Base-by-base conservation (phyloP, 495 filamentous ascomycete species). In the Aspergillus sparsus region DNA sequence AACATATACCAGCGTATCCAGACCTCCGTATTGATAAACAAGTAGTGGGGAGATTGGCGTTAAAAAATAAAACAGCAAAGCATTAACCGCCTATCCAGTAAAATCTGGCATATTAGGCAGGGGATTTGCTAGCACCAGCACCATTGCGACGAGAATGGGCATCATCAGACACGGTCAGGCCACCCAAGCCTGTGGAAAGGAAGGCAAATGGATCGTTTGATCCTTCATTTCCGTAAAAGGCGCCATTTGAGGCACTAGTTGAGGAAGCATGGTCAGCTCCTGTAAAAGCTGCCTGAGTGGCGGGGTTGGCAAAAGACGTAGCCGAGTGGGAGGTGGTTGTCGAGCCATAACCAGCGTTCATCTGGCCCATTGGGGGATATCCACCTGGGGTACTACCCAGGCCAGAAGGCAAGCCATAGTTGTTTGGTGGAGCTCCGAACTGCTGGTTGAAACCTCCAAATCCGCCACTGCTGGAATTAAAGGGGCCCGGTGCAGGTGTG, bases 271-370 rank as follows among this genome's bases (percentile, higher is more conserved):
- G 92, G 67, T 88, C 86, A 35, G 91, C 93, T 16, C 89, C 90
- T 56, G 89, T 87, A 77, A 97, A 97, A 16, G 92, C 93, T 13
- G 91, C 90, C 79, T 97, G 93, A 34, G 90, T 88, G 46, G 91
- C 90, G 35, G 94, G 89, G 76, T 93, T 95, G 69, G 96, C 93
- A 66, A 98, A 98, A 2, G 92, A 89, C 36, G 90, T 88, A 44
- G 89, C 88, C 52, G 92, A 94, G 71, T 91, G 89, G 33, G 88
- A 85, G 52, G 88, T 85, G 64, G 71, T 75, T 49, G 74, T 70
- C 6, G 87, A 88, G 32, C 86, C 85, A 47, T 88, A 89, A 5
- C 80, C 80, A 33, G 89, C 83, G 66, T 89, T 88, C 35, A 88
- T 88, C 70, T 91, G 90, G 27, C 73, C 72, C 72, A 96, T 83